Evolutionary conservation across 176 grass and related monocot genomes (phyloP).

Genomic region (Aegilops sharonensis): DNA sequence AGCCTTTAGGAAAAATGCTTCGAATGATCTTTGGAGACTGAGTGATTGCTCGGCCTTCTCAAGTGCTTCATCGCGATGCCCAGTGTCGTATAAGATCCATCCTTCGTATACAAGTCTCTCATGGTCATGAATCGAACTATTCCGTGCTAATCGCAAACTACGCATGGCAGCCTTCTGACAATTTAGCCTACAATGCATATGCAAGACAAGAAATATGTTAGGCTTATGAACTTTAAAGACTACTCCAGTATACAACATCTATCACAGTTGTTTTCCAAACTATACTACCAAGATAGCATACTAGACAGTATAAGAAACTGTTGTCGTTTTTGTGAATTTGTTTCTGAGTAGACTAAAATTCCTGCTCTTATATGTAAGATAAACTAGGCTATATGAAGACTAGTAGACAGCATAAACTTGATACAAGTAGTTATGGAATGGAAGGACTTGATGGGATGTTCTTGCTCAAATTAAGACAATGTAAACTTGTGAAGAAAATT

Average conservation of each 20-base stretch:
- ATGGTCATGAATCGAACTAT: slow-evolving; percentile 58
- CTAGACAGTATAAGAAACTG: background rate
- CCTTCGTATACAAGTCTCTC: slow-evolving; percentile 96
- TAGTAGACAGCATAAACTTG: background rate
- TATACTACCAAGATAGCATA: no score
- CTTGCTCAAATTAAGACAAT: background rate
- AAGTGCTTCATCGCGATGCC: slow-evolving; percentile 83
- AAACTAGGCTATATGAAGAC: background rate
- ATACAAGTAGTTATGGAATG: background rate
- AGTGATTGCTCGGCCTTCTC: slow-evolving; percentile 86
- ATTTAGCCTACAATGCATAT: slow-evolving; percentile 58
- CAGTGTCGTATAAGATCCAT: slow-evolving; percentile 91
- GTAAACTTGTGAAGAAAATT: background rate
- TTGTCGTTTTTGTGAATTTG: background rate
- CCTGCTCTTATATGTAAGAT: background rate
- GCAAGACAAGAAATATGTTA: background rate
- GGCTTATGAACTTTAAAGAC: background rate
- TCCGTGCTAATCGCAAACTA: slow-evolving; percentile 72
- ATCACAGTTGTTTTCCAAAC: no score
- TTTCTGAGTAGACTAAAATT: background rate
- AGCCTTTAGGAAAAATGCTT: slow-evolving; percentile 93
- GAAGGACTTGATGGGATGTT: background rate
- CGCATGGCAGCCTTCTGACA: slow-evolving; percentile 88
- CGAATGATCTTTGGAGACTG: slow-evolving; percentile 74
- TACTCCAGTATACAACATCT: no score